These are phyloP conservation scores for Phytophthora melonis DNA, from an alignment of 352 stramenopile species.

Conservation along the genomic window DNA sequence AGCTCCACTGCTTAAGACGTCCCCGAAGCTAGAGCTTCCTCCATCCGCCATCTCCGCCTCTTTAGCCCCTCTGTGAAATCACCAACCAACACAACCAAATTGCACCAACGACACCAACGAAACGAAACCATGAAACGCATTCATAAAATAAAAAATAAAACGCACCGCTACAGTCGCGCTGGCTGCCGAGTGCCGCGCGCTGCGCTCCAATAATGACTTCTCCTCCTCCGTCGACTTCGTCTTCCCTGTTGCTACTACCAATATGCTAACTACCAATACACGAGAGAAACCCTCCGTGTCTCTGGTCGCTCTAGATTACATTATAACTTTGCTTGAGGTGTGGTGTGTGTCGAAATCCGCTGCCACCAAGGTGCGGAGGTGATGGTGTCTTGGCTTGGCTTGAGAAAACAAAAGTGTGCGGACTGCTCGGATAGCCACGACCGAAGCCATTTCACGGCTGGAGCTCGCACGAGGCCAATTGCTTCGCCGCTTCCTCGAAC, in stretches of 20 bases:
- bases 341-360: conserved; percentile 41
- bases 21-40: conserved; percentile 2
- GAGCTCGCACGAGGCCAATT: conserved; percentile 50
- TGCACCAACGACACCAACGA: conserved; percentile 7
- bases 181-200: conserved; percentile 15
- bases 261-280: conserved; percentile 50
- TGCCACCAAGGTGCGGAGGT: conserved; percentile 34
- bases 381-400: conserved; percentile 34
- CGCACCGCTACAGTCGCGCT: conserved; percentile 29
- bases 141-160: conserved; percentile 49
- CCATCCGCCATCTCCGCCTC: conserved; percentile 11
- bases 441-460: conserved; percentile 44
- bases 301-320: conserved; percentile 55
- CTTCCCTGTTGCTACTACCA: conserved; percentile 35
- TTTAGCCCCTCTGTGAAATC: neutral
- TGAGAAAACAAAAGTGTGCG: conserved; percentile 28
- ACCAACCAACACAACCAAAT: conserved; percentile 1
- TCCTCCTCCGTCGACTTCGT: conserved; percentile 26
- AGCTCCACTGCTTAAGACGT: neutral
- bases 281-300: conserved; percentile 34
- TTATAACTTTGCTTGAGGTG: conserved; percentile 42
- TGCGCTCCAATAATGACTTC: conserved; percentile 43
- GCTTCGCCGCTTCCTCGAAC: conserved; percentile 57
- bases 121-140: conserved; percentile 30
- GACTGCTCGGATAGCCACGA: conserved; percentile 2